A percentile compares a stretch with the other conserved stretches of the same genome.
Evolutionary conservation across 768 basidiomycete genomes (phyloP).

Genomic region (Cystobasidium tubakii): DNA sequence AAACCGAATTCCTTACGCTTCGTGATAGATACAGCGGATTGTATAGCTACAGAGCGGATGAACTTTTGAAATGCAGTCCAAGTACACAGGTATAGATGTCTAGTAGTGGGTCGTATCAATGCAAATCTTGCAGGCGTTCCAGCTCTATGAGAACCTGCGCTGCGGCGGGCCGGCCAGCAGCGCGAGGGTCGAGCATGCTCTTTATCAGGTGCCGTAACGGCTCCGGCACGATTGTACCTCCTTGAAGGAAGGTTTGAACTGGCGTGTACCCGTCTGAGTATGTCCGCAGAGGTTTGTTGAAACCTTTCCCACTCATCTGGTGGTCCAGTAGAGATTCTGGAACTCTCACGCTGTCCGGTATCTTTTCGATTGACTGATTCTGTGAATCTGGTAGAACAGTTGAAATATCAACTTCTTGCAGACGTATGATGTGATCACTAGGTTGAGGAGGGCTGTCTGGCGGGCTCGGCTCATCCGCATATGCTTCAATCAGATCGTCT

Average conservation of each 20-base stretch:
- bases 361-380: neutral
- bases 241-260: neutral
- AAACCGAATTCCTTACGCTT: slow-evolving; percentile 30
- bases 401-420: neutral
- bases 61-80: too few species aligned
- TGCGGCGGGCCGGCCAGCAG: neutral
- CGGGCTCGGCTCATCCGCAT: neutral
- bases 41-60: neutral
- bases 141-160: neutral
- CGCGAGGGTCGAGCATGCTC: slow-evolving; percentile 4
- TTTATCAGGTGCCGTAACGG: neutral
- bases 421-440: neutral
- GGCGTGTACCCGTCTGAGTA: slow-evolving; percentile 13
- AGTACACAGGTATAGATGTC: too few species aligned
- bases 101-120: too few species aligned
- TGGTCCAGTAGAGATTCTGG: neutral
- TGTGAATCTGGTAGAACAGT: neutral
- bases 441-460: neutral
- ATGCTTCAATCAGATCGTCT: neutral
- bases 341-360: neutral
- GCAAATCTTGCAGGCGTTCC: neutral
- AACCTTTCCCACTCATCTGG: neutral
- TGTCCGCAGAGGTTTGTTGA: neutral
- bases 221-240: neutral
- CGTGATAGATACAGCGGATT: neutral